Evolutionary conservation across 1,284 basidiomycete genomes (phyloP).

Genomic region (Ustilago loliicola): DNA sequence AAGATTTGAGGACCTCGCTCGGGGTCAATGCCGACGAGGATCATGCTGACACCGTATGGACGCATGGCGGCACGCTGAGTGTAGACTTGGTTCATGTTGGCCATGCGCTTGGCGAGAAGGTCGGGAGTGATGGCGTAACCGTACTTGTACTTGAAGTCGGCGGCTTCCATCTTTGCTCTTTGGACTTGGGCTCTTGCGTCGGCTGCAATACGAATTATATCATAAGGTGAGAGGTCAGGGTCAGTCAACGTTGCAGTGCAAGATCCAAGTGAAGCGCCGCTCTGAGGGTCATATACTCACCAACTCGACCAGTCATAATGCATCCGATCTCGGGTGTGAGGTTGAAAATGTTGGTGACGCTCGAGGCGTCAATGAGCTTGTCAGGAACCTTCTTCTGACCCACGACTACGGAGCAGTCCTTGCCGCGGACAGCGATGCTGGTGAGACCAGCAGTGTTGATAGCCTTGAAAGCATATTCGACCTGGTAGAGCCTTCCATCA

Average conservation of each 20-base stretch:
- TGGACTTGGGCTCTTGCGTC: conserved; percentile 92
- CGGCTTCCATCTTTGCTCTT: conserved; percentile 90
- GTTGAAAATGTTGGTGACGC: conserved; percentile 95
- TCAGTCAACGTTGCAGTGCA: not conserved
- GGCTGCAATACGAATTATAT: too few relatives aligned
- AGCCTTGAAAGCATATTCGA: conserved; percentile 95
- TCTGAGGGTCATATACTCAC: too few relatives aligned
- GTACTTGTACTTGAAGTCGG: conserved; percentile 92
- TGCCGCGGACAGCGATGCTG: conserved; percentile 89
- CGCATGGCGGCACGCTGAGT: conserved; percentile 98
- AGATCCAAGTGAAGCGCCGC: too few relatives aligned
- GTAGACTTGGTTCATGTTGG: conserved; percentile 99
- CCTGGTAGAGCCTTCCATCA: conserved; percentile 69
- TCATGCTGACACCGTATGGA: conserved; percentile 96
- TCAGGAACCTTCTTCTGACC: conserved; percentile 99
- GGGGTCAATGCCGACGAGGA: conserved; percentile 91
- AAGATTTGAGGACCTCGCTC: conserved; percentile 90
- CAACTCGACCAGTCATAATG: conserved; percentile 94
- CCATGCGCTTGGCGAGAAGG: conserved; percentile 90
- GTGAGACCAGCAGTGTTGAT: conserved; percentile 97
- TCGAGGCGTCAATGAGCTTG: conserved; percentile 94
- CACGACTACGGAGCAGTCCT: conserved; percentile 93
- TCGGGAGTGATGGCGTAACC: conserved; percentile 98
- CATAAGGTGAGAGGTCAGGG: conserved; percentile 70
- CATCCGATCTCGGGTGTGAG: conserved; percentile 97